Evolutionary conservation across 257 asterid species (phyloP).

Genomic region (Osmanthus fragrans): DNA sequence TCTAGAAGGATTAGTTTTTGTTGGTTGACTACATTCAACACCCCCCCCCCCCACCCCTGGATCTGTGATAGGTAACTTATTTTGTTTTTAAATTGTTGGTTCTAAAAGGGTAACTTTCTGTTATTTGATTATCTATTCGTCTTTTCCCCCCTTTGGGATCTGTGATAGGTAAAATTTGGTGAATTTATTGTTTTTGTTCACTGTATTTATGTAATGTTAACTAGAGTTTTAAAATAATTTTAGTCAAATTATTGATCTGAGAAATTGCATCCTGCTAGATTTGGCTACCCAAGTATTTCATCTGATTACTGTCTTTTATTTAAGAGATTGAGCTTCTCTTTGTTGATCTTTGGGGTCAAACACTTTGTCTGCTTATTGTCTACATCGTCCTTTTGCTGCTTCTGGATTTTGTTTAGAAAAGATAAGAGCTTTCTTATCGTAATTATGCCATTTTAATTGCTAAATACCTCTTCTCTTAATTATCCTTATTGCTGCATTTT

Average conservation of each 20-base stretch:
- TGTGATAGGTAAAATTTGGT: neutral
- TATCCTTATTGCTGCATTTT: slow-evolving; percentile 14
- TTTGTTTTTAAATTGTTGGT: slow-evolving; percentile 21
- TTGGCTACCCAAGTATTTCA: slow-evolving; percentile 11
- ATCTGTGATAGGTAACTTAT: neutral
- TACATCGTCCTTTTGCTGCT: slow-evolving; percentile 29
- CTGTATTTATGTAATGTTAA: neutral
- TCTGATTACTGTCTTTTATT: slow-evolving; percentile 26
- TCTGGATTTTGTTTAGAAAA: slow-evolving; percentile 17
- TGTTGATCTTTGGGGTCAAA: slow-evolving; percentile 28
- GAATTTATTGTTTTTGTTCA: slow-evolving; percentile 9
- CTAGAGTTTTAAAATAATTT: neutral
- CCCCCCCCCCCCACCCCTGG: too few relatives aligned
- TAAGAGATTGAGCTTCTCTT: slow-evolving; percentile 21
- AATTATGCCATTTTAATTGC: neutral
- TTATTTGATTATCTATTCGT: slow-evolving; percentile 1
- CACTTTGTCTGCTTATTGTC: slow-evolving; percentile 24
- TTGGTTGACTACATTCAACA: neutral
- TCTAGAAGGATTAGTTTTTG: neutral
- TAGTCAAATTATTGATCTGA: neutral
- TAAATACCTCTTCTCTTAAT: slow-evolving; percentile 3
- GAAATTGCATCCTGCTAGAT: slow-evolving; percentile 29
- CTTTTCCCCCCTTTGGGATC: slow-evolving; percentile 14
- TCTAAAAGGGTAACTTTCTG: slow-evolving; percentile 23
- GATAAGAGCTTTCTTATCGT: slow-evolving; percentile 9